Evolutionary conservation across 75 land plant genomes (phyloP), one percentile per base, ranked within the genome.

Genomic region (Isoetes taiwanensis): DNA sequence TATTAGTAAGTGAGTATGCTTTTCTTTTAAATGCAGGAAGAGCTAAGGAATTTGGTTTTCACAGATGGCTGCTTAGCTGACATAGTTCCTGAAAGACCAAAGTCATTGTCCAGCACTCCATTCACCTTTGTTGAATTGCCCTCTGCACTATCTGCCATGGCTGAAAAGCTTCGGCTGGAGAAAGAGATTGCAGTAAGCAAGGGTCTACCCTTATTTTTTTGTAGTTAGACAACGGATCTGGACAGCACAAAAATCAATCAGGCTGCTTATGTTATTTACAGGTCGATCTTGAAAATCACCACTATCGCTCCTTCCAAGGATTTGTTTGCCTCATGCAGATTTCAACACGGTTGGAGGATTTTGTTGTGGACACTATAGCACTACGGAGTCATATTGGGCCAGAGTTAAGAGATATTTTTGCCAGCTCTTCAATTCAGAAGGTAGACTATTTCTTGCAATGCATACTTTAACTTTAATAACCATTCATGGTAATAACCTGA

Each of bases 261-360:
- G n/a, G n/a, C n/a, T 54, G 32, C 31, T 32, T 34, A 30, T 14
- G 34, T 32, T 34, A 41, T 50, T 9, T 57, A n/a, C 59, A 90
- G 97, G 88, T 90, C 59, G 97, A 90, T 74, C 63, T 90, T 73
- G 97, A 90, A 56, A 80, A 90, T 65, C 91, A 90, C 57, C 88
- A 86, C 21, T 90, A 83, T 57, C 65, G 97, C 25, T 78, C 97
- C 34, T 90, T 78, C 65, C 97, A 86, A 78, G 97, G 97, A 2
- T 38, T 90, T 65, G 80, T 90, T 35, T 90, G 94, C 72, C 64
- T 90, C 61, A 90, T 90, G 88, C 97, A 90, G 76, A 76, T 90
- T 21, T 90, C 97, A 28, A 90, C 97, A 41, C 79, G 97, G 60
- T 68, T 73, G 16, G 94, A 90, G 70, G 97, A 90, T 66, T 90